Evolutionary conservation across 768 basidiomycete genomes (phyloP), one percentile per base, ranked within the genome.

Genomic region (Cantharellus cinnabarinus): DNA sequence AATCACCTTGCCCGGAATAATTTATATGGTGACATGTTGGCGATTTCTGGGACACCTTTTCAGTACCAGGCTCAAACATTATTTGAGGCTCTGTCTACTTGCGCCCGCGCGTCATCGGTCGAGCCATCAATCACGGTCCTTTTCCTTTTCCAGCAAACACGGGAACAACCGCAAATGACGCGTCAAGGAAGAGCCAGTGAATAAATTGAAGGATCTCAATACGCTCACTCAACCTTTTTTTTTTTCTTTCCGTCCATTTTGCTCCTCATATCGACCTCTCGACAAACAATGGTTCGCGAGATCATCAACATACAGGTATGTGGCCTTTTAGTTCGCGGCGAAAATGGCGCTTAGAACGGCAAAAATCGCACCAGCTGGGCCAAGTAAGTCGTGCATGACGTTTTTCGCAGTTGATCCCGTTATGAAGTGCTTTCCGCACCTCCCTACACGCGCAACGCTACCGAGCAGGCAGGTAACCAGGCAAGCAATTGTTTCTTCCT

Each of bases 231-330:
- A 29, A 29, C 44, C 44, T 48, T 29, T 48, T 48, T 29, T n/a
- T 48, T 48, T 29, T 48, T 10, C 10, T 10, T 48, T 48, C 29
- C 29, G 44, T 10, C 44, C 29, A 29, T 48, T 41, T 44, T 20
- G 4, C 57, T 48, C 44, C 10, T 10, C 10, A 29, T 48, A 48
- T 48, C 44, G 29, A 29, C 20, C 20, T 29, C 20, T 29, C 20
- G 20, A 29, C 20, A 29, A 29, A 29, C 20, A 59, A 65, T 65
- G 64, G 57, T 62, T 34, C 80, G 85, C 61, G 87, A 89, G 73
- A 88, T 89, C 59, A 75, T 89, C 68, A 89, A 85, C 69, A 70
- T 89, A 39, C 87, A 89, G 75, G 86, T 76, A 67, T 61, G 70
- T 59, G 20, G n/a, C 40, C 5, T 50, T 52, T 41, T 50, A 34